Percentiles rank a stretch among this genome's conserved stretches.
Evolutionary conservation across 164 flowering plant genomes (phyloP).

Genomic region (Brasenia schreberi): DNA sequence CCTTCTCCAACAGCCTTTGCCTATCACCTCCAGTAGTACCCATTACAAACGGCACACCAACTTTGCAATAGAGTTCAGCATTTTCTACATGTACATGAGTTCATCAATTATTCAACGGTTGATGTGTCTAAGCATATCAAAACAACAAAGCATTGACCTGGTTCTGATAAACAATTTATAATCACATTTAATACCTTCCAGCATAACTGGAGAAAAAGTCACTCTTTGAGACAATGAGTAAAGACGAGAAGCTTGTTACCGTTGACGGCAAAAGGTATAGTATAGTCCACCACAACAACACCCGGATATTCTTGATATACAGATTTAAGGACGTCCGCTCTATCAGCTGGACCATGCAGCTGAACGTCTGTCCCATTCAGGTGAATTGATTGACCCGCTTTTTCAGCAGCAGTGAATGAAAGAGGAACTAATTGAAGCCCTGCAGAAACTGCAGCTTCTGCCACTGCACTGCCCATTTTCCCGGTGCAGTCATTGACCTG

Average conservation of each 20-base stretch:
- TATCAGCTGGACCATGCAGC: conserved; percentile 52
- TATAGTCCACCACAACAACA: conserved; percentile 76
- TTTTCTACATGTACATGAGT: conserved; percentile 28
- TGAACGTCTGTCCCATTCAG: conserved; percentile 53
- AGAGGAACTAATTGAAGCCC: conserved; percentile 64
- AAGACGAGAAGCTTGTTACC: conserved; percentile 27
- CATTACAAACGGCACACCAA: conserved; percentile 93
- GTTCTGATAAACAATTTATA: neutral
- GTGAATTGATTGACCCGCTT: conserved; percentile 36
- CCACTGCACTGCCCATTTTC: conserved; percentile 88
- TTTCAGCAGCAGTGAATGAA: conserved; percentile 50
- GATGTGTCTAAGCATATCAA: neutral
- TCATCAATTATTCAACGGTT: neutral
- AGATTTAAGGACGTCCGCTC: conserved; percentile 54
- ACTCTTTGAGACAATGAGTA: neutral
- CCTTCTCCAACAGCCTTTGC: conserved; percentile 49
- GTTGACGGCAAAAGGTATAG: conserved; percentile 82
- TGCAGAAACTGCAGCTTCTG: conserved; percentile 73
- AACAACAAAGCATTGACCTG: neutral
- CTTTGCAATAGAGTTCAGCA: conserved; percentile 73
- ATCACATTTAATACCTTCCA: neutral
- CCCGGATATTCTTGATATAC: conserved; percentile 42
- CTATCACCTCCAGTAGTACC: conserved; percentile 97
- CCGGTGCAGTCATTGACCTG: conserved; percentile 89
- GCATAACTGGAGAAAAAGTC: neutral